phyloP scores from a whole-genome alignment of 192 early-diverging fungal genomes.

The Podila epigama region DNA sequence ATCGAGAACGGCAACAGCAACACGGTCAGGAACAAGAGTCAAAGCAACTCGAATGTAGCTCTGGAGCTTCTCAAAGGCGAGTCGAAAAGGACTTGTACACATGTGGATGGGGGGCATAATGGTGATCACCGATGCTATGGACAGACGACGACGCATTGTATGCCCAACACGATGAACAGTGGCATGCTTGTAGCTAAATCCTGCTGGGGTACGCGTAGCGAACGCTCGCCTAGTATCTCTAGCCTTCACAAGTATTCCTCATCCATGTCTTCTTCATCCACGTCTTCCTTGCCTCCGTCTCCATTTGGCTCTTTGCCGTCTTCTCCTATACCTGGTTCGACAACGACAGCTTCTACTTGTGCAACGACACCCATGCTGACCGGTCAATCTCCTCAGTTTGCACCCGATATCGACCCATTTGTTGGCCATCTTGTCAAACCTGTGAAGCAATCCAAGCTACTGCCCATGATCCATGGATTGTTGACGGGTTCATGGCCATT shows the following conservation, averaged over 20 bases:
- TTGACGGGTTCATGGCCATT: conserved; percentile 45
- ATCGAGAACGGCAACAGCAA: not conserved
- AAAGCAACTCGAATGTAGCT: not conserved
- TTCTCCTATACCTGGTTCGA: too few species aligned
- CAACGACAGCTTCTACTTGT: too few species aligned
- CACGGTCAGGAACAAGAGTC: not conserved
- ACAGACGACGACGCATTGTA: not conserved
- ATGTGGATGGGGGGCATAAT: not conserved
- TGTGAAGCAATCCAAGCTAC: conserved; percentile 40
- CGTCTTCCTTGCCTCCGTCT: not conserved
- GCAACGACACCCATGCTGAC: too few species aligned
- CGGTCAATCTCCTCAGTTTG: not conserved
- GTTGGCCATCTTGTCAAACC: conserved; percentile 38
- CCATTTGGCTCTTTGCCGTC: too few species aligned
- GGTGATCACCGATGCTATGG: not conserved
- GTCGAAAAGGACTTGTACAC: not conserved
- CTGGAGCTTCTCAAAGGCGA: not conserved
- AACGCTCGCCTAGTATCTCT: conserved; percentile 5
- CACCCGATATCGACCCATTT: conserved; percentile 6
- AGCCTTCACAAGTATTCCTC: too few species aligned
- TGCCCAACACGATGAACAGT: conserved; percentile 44
- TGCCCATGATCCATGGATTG: conserved; percentile 43
- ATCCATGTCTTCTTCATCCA: not conserved
- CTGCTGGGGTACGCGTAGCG: not conserved
- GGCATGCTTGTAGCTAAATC: conserved; percentile 29